Percentiles rank a stretch among this genome's conserved stretches.
Conservation (phyloP, 1,284 basidiomycete species). For the Sporisorium scitamineum region DNA sequence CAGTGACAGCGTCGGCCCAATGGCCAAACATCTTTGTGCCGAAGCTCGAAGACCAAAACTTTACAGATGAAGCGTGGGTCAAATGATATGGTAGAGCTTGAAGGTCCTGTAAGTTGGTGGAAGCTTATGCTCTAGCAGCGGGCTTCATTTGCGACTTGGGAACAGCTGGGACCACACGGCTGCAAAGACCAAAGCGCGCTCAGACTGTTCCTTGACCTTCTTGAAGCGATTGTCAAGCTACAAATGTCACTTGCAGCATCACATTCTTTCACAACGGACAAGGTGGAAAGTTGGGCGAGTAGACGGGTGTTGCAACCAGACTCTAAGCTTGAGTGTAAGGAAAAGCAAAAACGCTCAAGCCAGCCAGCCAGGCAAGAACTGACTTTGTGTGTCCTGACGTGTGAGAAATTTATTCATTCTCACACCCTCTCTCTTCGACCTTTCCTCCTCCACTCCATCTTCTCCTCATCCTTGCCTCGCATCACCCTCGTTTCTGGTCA, state of each 20-base stretch:
- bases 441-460: not conserved
- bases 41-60: not conserved
- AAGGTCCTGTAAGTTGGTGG: too few species aligned
- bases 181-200: too few species aligned
- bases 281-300: not conserved
- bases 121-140: too few species aligned
- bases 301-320: not conserved
- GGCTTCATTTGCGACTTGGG: conserved; percentile 1
- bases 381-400: not conserved
- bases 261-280: not conserved
- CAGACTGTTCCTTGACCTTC: not conserved
- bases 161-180: not conserved
- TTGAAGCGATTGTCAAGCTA: not conserved
- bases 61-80: not conserved
- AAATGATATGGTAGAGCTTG: not conserved
- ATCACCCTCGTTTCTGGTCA: not conserved
- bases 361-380: not conserved
- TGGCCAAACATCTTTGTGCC: too few species aligned
- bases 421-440: not conserved
- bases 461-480: not conserved
- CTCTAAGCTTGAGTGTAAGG: not conserved
- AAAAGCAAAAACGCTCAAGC: conserved; percentile 10
- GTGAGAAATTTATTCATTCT: not conserved
- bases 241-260: not conserved
- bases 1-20: not conserved